Evolutionary conservation across 129 eudicot genomes (phyloP).

Genomic region (Flaveria sonorensis): DNA sequence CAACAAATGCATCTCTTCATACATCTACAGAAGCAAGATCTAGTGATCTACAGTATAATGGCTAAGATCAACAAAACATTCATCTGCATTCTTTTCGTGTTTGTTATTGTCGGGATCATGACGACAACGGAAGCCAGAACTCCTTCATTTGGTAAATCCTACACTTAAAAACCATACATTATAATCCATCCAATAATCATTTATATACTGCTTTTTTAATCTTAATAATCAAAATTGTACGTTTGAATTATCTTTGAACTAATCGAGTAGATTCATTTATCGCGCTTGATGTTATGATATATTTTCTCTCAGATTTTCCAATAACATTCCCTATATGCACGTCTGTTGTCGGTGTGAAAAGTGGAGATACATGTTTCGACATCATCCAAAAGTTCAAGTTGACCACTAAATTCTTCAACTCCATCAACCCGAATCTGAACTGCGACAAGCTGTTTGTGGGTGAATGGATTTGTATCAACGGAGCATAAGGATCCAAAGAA

Average conservation of each 20-base stretch:
- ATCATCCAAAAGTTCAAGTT: constrained; percentile 35
- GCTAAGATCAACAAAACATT: constrained; percentile 21
- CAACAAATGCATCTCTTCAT: constrained; percentile 26
- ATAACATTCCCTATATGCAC: constrained; percentile 19
- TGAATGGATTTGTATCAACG: constrained; percentile 56
- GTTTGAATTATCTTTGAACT: no score
- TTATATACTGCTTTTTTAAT: neutral
- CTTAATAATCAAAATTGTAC: neutral
- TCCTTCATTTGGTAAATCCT: constrained; percentile 1
- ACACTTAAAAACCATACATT: neutral
- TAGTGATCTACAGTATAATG: neutral
- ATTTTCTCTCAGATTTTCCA: neutral
- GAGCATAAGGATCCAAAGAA: constrained; percentile 20
- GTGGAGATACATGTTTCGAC: constrained; percentile 52
- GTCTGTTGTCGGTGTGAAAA: constrained; percentile 38
- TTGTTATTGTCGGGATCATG: constrained; percentile 22
- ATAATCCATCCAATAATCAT: neutral
- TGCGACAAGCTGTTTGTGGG: constrained; percentile 52
- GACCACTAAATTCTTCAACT: constrained; percentile 16
- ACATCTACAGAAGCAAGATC: neutral
- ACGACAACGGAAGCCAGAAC: constrained; percentile 16
- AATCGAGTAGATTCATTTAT: neutral
- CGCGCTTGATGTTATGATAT: neutral
- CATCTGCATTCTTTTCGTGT: constrained; percentile 12
- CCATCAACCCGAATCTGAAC: constrained; percentile 51